These are phyloP conservation scores for Apiospora kogelbergensis DNA, from an alignment of 2,329 filamentous ascomycete species.

Conservation along the genomic window DNA sequence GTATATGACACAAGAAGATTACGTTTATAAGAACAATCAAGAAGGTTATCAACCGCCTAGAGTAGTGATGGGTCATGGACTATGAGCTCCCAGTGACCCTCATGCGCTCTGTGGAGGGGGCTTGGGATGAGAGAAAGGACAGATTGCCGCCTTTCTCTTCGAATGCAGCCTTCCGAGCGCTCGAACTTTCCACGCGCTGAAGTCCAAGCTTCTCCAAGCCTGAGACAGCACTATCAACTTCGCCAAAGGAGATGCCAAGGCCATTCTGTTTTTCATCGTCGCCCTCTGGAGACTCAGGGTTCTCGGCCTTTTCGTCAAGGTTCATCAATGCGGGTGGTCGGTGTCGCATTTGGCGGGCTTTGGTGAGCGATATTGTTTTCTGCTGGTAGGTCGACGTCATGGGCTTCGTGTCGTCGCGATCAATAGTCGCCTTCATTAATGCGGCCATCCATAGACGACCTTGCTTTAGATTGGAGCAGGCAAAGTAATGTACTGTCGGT, in stretches of 20 bases:
- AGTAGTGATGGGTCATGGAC: neutral
- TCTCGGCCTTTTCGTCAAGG: conserved; percentile 49
- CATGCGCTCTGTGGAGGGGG: conserved; percentile 29
- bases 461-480: conserved; percentile 84
- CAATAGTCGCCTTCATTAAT: conserved; percentile 97
- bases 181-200: conserved; percentile 32
- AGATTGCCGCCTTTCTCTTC: conserved; percentile 32
- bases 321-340: conserved; percentile 87
- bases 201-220: conserved; percentile 36
- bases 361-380: conserved; percentile 89
- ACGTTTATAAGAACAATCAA: conserved; percentile 9
- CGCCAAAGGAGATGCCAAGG: conserved; percentile 38
- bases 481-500: conserved; percentile 96
- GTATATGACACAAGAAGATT: conserved; percentile 15
- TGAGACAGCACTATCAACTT: conserved; percentile 38
- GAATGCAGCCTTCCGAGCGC: conserved; percentile 30
- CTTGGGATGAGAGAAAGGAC: conserved; percentile 19
- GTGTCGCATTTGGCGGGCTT: conserved; percentile 84
- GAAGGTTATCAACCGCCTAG: neutral
- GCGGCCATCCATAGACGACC: conserved; percentile 98
- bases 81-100: neutral
- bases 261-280: conserved; percentile 34
- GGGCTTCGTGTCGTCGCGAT: conserved; percentile 77
- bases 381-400: conserved; percentile 94
- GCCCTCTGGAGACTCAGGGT: conserved; percentile 18